Evolutionary conservation across 768 basidiomycete genomes (phyloP), one percentile per base, ranked within the genome.

Genomic region (Kwoniella dendrophila): DNA sequence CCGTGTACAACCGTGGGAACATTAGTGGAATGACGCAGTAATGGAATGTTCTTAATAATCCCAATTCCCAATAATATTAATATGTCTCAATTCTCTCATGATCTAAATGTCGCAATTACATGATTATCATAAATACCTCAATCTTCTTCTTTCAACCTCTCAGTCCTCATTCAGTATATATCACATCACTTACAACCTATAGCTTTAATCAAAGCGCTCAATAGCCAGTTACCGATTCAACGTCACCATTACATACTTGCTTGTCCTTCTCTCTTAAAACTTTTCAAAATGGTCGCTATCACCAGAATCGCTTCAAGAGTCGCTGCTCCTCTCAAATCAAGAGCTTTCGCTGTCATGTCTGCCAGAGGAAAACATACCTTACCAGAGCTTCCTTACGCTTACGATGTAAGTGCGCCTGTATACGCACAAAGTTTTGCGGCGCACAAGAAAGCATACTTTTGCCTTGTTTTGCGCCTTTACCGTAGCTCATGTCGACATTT

Each of bases 311-410:
- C 59, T 52, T 56, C 55, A 32, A 56, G 63, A 53, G 56, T 53
- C 6, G 38, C 63, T 30, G 36, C 56, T 41, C 49, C 50, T n/a
- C 34, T 58, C 43, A 50, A 50, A 49, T 55, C 54, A 43, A 47
- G 56, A 54, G 16, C 63, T 14, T 40, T 54, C 36, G 56, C 56
- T 16, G 47, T 30, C 57, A 59, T 59, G 57, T 20, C 57, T 14
- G n/a, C 40, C 29, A 66, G 79, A 40, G 68, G 80, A 14, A 81
- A 86, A 60, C 89, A 92, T 80, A 88, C 88, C 4, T 85, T 92
- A 34, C 90, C 90, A 24, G 81, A 83, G 64, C 86, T 92, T 32
- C 86, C 87, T 5, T 94, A 92, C 78, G 72, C 82, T 5, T 93
- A 93, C 82, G 82, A 93, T 83, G 93, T 79, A 41, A 66, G 79